Evolutionary conservation across 1,284 basidiomycete genomes (phyloP).

Genomic region (Papiliotrema terrestris): DNA sequence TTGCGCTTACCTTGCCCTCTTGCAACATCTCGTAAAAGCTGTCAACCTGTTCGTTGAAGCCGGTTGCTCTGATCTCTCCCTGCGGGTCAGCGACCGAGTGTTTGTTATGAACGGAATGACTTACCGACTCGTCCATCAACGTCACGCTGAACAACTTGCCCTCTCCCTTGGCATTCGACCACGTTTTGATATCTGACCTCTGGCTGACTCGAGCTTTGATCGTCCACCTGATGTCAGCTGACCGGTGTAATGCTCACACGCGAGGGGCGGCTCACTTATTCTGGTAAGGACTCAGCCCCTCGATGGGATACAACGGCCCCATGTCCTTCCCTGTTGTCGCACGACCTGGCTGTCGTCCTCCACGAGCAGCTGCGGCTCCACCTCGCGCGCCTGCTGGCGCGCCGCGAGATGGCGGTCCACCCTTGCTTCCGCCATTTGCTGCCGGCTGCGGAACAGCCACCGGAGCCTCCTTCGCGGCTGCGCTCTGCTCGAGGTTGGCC

Average conservation of each 20-base stretch:
- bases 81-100: slow-evolving; percentile 10
- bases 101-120: slow-evolving; percentile 27
- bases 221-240: slow-evolving; percentile 61
- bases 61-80: slow-evolving; percentile 88
- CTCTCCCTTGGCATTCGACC: slow-evolving; percentile 87
- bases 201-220: slow-evolving; percentile 92
- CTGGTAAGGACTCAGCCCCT: slow-evolving; percentile 92
- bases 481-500: slow-evolving; percentile 46
- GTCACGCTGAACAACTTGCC: slow-evolving; percentile 93
- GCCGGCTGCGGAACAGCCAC: slow-evolving; percentile 26
- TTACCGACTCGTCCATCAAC: slow-evolving; percentile 82
- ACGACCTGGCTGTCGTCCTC: slow-evolving; percentile 11
- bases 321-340: slow-evolving; percentile 24
- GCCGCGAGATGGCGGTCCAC: slow-evolving; percentile 18
- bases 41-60: slow-evolving; percentile 85
- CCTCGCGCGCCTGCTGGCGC: slow-evolving; percentile 10
- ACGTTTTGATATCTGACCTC: slow-evolving; percentile 85
- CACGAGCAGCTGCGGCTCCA: slow-evolving; percentile 19
- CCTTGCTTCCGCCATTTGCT: slow-evolving; percentile 24
- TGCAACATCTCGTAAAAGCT: slow-evolving; percentile 77
- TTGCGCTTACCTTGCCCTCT: slow-evolving; percentile 93
- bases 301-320: slow-evolving; percentile 75
- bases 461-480: slow-evolving; percentile 12
- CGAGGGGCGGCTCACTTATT: slow-evolving; percentile 61
- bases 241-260: background rate